These are phyloP conservation scores for Seminavis robusta DNA, from an alignment of 108 stramenopile species.

Conservation along the genomic window DNA sequence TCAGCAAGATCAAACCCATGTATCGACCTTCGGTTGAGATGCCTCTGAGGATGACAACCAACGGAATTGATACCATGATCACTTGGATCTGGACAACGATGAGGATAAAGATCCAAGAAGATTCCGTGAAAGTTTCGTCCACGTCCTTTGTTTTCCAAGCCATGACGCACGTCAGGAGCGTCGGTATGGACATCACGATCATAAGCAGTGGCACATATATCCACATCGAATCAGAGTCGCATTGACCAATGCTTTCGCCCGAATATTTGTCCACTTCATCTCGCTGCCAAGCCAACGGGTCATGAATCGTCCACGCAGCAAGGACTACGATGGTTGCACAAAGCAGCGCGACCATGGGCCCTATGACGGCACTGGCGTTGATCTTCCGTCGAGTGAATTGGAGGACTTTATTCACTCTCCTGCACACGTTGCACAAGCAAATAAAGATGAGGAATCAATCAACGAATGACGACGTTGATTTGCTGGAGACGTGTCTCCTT, in stretches of 20 bases:
- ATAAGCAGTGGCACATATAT: neutral
- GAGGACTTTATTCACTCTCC: neutral
- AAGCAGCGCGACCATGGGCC: conserved; percentile 17
- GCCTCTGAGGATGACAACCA: conserved; percentile 3
- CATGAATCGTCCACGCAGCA: conserved; percentile 14
- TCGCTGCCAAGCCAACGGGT: neutral
- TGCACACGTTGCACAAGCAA: neutral
- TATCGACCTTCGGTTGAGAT: conserved; percentile 1
- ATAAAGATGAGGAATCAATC: neutral
- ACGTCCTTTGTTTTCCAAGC: conserved; percentile 27
- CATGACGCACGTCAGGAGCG: conserved; percentile 10
- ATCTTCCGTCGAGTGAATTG: conserved; percentile 7
- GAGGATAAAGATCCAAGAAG: conserved; percentile 14
- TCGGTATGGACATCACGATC: conserved; percentile 15
- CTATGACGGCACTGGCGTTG: conserved; percentile 16
- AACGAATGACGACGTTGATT: neutral
- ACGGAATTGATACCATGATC: conserved; percentile 1
- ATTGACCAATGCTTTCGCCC: conserved; percentile 1
- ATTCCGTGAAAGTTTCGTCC: conserved; percentile 14
- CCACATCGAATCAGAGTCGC: neutral
- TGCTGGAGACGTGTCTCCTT: neutral
- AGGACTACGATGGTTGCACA: conserved; percentile 13
- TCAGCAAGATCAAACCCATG: conserved; percentile 1
- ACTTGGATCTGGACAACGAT: conserved; percentile 9
- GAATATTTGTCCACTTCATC: neutral